Percentiles rank a stretch among this genome's conserved stretches.
Evolutionary conservation across 2,329 filamentous ascomycete species (phyloP).

Genomic region (Thelonectria discophora): DNA sequence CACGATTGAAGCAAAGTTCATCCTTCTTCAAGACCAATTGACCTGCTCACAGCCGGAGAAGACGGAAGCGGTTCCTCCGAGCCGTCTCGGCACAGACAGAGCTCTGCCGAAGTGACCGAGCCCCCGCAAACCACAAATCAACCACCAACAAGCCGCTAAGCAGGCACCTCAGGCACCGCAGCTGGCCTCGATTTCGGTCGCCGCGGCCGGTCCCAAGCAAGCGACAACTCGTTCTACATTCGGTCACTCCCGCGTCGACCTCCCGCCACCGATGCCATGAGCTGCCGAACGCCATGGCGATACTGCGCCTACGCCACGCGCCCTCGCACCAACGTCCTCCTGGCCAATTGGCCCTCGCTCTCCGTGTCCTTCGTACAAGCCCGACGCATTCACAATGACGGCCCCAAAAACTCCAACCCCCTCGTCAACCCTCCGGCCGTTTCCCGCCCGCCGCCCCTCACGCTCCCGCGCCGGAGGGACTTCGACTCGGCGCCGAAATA

Average conservation of each 20-base stretch:
- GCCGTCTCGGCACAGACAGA: too few relatives aligned
- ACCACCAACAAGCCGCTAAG: neutral
- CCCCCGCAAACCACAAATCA: conserved; percentile 37
- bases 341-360: conserved; percentile 31
- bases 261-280: conserved; percentile 41
- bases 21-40: neutral
- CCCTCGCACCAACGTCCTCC: conserved; percentile 24
- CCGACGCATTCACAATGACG: conserved; percentile 41
- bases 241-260: conserved; percentile 23
- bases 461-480: conserved; percentile 64
- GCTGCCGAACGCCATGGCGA: conserved; percentile 45
- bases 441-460: conserved; percentile 76
- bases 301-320: conserved; percentile 38
- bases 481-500: conserved; percentile 52
- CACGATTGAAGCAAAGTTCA: neutral
- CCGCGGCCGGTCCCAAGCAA: conserved; percentile 27
- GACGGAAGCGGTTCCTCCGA: too few relatives aligned
- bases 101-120: conserved; percentile 14
- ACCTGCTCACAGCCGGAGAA: neutral
- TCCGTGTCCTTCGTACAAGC: conserved; percentile 24
- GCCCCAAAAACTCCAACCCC: conserved; percentile 45
- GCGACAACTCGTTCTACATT: conserved; percentile 10
- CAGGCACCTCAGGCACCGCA: conserved; percentile 20
- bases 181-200: conserved; percentile 28
- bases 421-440: conserved; percentile 75